These are phyloP conservation scores for Saccharomycopsis sp. DNA, from an alignment of 805 yeast species.

Conservation along the genomic window DNA sequence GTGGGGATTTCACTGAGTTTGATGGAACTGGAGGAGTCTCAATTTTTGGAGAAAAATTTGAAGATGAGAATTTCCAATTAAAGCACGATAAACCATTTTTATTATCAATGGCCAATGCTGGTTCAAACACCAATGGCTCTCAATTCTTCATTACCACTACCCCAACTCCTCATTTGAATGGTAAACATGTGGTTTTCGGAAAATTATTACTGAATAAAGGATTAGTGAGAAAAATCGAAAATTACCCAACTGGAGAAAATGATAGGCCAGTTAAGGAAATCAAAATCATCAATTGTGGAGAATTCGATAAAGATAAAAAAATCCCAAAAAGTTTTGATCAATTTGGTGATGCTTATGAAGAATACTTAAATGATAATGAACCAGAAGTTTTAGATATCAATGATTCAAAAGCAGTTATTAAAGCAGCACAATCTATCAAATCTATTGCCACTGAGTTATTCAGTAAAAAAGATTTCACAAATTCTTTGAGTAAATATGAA, in stretches of 20 bases:
- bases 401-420: constrained; percentile 54
- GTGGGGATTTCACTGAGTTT: constrained; percentile 79
- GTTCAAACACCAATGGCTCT: constrained; percentile 91
- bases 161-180: constrained; percentile 88
- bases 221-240: constrained; percentile 68
- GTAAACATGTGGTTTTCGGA: constrained; percentile 95
- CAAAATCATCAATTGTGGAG: constrained; percentile 72
- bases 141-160: constrained; percentile 92
- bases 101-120: constrained; percentile 95
- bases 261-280: constrained; percentile 71
- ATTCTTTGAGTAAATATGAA: constrained; percentile 56
- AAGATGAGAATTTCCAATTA: constrained; percentile 76
- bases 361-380: constrained; percentile 65
- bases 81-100: constrained; percentile 79
- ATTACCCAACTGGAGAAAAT: constrained; percentile 46
- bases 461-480: constrained; percentile 48
- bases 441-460: constrained; percentile 68
- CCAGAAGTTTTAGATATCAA: constrained; percentile 47
- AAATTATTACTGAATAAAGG: constrained; percentile 76
- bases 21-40: constrained; percentile 77
- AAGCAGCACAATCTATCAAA: constrained; percentile 57
- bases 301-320: constrained; percentile 39
- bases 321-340: constrained; percentile 53
- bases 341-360: constrained; percentile 79
- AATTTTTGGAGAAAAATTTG: constrained; percentile 76